Evolutionary conservation across 2,329 filamentous ascomycete species (phyloP), one percentile per base, ranked within the genome.

Genomic region (Alternaria ethzedia): DNA sequence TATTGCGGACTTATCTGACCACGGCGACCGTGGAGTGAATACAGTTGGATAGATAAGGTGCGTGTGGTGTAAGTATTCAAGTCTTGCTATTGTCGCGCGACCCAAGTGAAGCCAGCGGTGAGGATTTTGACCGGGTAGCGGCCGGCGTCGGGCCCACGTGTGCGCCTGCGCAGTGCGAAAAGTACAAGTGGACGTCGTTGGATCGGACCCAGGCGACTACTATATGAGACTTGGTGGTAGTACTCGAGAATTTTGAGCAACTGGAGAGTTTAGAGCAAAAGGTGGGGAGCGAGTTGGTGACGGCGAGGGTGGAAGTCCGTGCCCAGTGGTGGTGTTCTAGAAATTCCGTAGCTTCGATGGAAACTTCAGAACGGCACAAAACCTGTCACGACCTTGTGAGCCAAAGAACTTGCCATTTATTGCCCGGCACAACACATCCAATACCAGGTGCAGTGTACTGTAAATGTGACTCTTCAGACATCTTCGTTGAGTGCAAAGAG

Each of bases 51-150:
- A 23, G 43, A 41, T 17, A 17, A 17, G 36, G 36, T 41, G 36
- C 36, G 5, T 5, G 23, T 56, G 17, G 55, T 23, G 25, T 25
- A 32, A 20, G 10, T 52, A 26, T 59, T 51, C 21, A 30, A 41
- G 47, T 11, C 25, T 45, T 63, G 26, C 36, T 59, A 59, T 47
- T 63, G 59, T 63, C 32, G 63, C 55, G 55, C 45, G 21, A 64
- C 32, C 32, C 21, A 26, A 54, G 41, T 26, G 46, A 20, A 11
- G 20, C 50, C 45, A 51, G 54, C 54, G 62, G 59, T 54, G 59
- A 62, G 56, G 59, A 58, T 64, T 61, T 64, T 51, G 63, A 63
- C 44, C 56, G 50, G 50, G 59, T 45, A 56, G 54, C 50, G 36
- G 54, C 50, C 28, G 30, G 50, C 36, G 36, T 63, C 43, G 49